These are phyloP conservation scores for Colletotrichum trifolii DNA, from an alignment of 2,329 filamentous ascomycete species.

Conservation along the genomic window DNA sequence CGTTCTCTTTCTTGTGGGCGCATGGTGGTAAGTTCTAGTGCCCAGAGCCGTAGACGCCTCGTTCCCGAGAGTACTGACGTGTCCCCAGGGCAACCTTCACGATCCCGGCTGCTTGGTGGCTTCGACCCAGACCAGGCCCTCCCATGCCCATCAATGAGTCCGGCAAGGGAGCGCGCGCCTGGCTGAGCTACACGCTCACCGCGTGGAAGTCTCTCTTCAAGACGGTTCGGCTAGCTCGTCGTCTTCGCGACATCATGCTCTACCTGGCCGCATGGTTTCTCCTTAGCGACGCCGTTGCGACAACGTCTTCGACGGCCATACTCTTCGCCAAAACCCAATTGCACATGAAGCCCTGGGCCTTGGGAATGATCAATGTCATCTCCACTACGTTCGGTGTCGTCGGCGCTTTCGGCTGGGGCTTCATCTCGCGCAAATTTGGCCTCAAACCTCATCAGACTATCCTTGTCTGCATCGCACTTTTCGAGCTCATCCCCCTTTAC, in stretches of 20 bases:
- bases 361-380: conserved; percentile 94
- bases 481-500: conserved; percentile 93
- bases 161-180: conserved; percentile 57
- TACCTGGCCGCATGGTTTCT: conserved; percentile 95
- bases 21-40: conserved; percentile 75
- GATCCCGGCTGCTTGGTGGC: conserved; percentile 86
- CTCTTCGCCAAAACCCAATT: conserved; percentile 95
- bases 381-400: conserved; percentile 85
- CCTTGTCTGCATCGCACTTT: conserved; percentile 87
- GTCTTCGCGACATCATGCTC: conserved; percentile 77
- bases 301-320: conserved; percentile 92
- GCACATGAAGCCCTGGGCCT: conserved; percentile 86
- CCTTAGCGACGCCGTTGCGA: conserved; percentile 92
- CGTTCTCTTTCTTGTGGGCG: conserved; percentile 85
- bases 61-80: background rate
- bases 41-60: conserved; percentile 50
- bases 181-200: conserved; percentile 79
- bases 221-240: conserved; percentile 80
- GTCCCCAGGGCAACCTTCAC: conserved; percentile 70
- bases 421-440: conserved; percentile 75
- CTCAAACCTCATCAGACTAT: conserved; percentile 88
- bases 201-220: conserved; percentile 89
- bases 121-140: conserved; percentile 89
- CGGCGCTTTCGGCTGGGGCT: conserved; percentile 91
- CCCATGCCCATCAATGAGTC: conserved; percentile 66